These are phyloP conservation scores for Picocystis salinarum DNA, from an alignment of 139 green algal genomes.

Conservation along the genomic window DNA sequence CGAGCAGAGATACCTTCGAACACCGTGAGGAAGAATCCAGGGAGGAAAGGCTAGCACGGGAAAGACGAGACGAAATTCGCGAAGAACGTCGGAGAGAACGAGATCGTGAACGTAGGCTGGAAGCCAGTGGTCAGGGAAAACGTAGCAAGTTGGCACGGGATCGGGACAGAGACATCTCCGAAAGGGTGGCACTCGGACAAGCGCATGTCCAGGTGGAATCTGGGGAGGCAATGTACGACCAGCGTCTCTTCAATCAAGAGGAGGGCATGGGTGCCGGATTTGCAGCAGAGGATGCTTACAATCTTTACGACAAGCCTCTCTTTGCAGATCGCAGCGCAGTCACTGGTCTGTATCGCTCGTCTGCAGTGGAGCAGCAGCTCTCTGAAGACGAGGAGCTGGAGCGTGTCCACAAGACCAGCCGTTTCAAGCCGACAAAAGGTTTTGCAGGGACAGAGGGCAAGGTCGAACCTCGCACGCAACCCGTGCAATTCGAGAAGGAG, in stretches of 20 bases:
- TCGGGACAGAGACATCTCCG: conserved; percentile 75
- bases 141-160: conserved; percentile 82
- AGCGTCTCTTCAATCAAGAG: conserved; percentile 96
- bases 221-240: conserved; percentile 87
- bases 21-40: conserved; percentile 11
- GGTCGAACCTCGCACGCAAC: conserved; percentile 14
- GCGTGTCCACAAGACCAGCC: conserved; percentile 23
- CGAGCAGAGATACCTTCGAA: too few species aligned
- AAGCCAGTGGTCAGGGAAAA: conserved; percentile 53
- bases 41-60: background rate
- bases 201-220: conserved; percentile 18
- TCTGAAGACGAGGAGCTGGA: conserved; percentile 16
- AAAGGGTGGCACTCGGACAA: conserved; percentile 68
- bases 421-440: conserved; percentile 78
- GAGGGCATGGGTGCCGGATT: conserved; percentile 59
- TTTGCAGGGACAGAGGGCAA: conserved; percentile 45
- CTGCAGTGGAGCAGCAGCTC: conserved; percentile 15
- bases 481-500: conserved; percentile 77
- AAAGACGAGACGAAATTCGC: conserved; percentile 56
- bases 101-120: conserved; percentile 71
- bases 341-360: conserved; percentile 31
- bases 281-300: conserved; percentile 72
- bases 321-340: conserved; percentile 48
- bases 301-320: conserved; percentile 88
- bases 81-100: conserved; percentile 57